These are phyloP conservation scores for Dryas drummondii DNA, from an alignment of 306 rosid genomes.

Conservation along the genomic window DNA sequence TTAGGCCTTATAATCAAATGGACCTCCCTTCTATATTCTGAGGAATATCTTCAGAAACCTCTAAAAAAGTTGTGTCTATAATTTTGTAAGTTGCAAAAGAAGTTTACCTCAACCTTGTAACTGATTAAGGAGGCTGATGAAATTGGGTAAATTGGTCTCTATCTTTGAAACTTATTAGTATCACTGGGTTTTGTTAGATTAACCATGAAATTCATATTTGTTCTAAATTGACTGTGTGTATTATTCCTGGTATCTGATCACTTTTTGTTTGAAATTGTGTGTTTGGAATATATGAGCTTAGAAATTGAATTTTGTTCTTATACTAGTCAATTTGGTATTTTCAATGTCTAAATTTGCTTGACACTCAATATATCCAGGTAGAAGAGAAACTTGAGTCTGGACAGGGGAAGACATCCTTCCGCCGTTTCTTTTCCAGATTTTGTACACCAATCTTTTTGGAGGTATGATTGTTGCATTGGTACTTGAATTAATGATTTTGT, in stretches of 20 bases:
- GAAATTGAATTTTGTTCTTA: neutral
- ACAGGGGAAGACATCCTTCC: conserved; percentile 74
- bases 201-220: neutral
- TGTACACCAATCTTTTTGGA: conserved; percentile 98
- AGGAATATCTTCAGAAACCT: neutral
- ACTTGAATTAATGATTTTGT: neutral
- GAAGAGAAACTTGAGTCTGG: conserved; percentile 98
- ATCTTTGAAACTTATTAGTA: neutral
- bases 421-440: conserved; percentile 89
- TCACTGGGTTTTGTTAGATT: neutral
- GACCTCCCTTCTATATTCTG: neutral
- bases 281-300: neutral
- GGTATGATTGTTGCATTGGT: conserved; percentile 37
- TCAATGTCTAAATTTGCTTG: conserved; percentile 26
- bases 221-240: neutral
- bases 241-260: neutral
- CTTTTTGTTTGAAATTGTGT: neutral
- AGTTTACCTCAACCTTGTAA: neutral
- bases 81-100: neutral
- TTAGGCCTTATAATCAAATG: neutral
- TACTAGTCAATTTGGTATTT: conserved; percentile 8
- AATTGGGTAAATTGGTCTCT: neutral
- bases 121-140: neutral
- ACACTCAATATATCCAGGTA: conserved; percentile 45
- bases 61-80: neutral